Evolutionary conservation across 2,329 filamentous ascomycete species (phyloP).

Genomic region (Cordyceps tenuipes): DNA sequence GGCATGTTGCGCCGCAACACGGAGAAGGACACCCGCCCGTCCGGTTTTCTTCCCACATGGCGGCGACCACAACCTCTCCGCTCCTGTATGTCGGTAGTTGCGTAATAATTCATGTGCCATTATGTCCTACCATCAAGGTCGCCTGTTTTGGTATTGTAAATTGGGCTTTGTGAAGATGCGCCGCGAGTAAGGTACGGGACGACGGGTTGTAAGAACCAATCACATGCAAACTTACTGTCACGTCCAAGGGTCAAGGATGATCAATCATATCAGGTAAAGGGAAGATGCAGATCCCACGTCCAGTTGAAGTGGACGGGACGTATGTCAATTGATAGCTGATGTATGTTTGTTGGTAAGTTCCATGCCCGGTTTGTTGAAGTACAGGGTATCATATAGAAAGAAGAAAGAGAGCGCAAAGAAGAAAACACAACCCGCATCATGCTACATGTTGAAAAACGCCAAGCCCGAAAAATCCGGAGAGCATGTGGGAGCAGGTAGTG

Average conservation of each 20-base stretch:
- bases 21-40: neutral
- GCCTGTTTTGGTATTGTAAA: neutral
- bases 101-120: neutral
- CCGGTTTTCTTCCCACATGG: neutral
- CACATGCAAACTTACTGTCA: neutral
- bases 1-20: neutral
- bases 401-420: neutral
- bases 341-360: neutral
- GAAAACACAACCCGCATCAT: conserved; percentile 3
- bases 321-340: conserved; percentile 1
- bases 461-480: neutral
- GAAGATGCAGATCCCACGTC: conserved; percentile 15
- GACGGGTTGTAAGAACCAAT: neutral
- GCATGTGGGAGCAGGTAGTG: conserved; percentile 15
- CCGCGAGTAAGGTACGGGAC: neutral
- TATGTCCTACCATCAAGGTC: neutral
- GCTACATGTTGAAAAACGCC: conserved; percentile 19
- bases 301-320: conserved; percentile 23
- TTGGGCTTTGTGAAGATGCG: neutral
- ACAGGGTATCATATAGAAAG: conserved; percentile 26
- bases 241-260: neutral
- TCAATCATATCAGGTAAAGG: neutral
- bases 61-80: no score
- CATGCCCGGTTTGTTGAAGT: conserved; percentile 24
- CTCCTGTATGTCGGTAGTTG: neutral